Base-by-base conservation (phyloP, 768 basidiomycete species). In the Cubamyces lactineus region DNA sequence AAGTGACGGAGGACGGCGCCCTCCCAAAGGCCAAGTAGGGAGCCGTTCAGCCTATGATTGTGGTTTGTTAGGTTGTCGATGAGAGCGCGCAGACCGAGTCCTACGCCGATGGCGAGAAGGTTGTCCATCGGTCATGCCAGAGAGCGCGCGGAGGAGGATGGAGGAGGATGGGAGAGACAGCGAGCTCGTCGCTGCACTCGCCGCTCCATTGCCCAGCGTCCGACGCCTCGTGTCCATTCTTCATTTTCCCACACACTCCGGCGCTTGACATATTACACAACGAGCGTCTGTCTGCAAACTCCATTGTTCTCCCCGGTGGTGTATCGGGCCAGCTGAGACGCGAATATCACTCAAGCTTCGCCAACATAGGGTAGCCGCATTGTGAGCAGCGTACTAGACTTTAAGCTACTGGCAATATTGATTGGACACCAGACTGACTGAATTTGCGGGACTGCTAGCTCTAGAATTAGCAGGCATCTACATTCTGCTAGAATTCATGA, bases 1-100 rank as follows among this genome's bases (percentile, higher is more conserved):
- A 89, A 91, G 66, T 91, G 90, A 42, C 85, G 82, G 57, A 90
- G 78, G 40, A 91, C 84, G 24, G 88, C 81, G 50, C 91, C 89
- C 73, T 92, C 90, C 88, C 89, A 92, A 19, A 91, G 76, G 8
- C 90, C 91, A 55, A 92, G 78, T 59, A 92, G 80, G 15, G 86
- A 85, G 17, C 86, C 84, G n/a, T 80, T 82, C 57, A 84, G 71
- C 59, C 78, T 82, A 71, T 79, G 73, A 46, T 82, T 81, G 60
- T 82, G 74, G 61, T 79, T 74, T 59, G 78, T 79, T 53, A 83
- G 81, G 26, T 76, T 55, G 73, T 84, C 84, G 62, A 91, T 75
- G 59, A 89, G 77, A 59, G 85, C 74, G 56, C 89, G 89, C 53
- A 91, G 74, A 30, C 76, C 80, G 61, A 92, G 84, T 42, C 90